A percentile compares a stretch with the other conserved stretches of the same genome.
phyloP scores from a whole-genome alignment of 2,329 filamentous ascomycete genomes.

The Fusarium haematococcum region DNA sequence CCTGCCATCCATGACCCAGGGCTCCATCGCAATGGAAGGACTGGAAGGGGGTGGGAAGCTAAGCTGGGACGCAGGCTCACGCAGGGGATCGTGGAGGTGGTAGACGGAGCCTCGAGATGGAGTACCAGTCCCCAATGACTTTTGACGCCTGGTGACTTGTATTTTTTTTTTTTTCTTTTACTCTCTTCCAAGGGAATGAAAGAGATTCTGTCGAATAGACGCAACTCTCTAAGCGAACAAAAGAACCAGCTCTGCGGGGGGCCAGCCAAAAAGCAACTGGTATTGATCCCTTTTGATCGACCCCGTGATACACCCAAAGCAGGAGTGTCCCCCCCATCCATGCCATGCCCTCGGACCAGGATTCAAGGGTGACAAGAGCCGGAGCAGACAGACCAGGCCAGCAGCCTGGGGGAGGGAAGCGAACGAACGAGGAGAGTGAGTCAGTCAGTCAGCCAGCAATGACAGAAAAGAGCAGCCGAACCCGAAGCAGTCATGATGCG shows the following conservation, averaged over 20 bases:
- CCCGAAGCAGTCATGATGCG: slow-evolving; percentile 8
- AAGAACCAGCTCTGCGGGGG: slow-evolving; percentile 14
- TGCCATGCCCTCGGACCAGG: not conserved
- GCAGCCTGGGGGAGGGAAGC: not conserved
- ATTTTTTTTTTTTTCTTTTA: not conserved
- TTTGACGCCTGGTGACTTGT: not conserved
- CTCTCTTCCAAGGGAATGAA: not conserved
- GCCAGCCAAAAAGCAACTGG: not conserved
- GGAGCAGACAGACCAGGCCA: slow-evolving; percentile 12
- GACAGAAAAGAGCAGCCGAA: slow-evolving; percentile 24
- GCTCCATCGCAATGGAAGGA: not conserved
- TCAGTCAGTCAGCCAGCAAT: slow-evolving; percentile 17
- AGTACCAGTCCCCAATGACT: not conserved
- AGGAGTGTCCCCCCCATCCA: not conserved
- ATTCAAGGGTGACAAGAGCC: slow-evolving; percentile 9
- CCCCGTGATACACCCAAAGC: slow-evolving; percentile 33
- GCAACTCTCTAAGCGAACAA: not conserved
- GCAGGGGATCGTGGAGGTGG: slow-evolving; percentile 23
- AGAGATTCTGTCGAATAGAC: not conserved
- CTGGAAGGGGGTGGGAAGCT: slow-evolving; percentile 20
- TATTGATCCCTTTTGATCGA: slow-evolving; percentile 30
- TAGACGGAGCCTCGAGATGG: not conserved
- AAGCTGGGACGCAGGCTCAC: slow-evolving; percentile 34
- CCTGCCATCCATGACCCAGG: slow-evolving; percentile 4
- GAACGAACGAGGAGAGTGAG: not conserved